Base-by-base conservation (phyloP, 805 yeast genomes). In the Saccharomycopsis sp. region DNA sequence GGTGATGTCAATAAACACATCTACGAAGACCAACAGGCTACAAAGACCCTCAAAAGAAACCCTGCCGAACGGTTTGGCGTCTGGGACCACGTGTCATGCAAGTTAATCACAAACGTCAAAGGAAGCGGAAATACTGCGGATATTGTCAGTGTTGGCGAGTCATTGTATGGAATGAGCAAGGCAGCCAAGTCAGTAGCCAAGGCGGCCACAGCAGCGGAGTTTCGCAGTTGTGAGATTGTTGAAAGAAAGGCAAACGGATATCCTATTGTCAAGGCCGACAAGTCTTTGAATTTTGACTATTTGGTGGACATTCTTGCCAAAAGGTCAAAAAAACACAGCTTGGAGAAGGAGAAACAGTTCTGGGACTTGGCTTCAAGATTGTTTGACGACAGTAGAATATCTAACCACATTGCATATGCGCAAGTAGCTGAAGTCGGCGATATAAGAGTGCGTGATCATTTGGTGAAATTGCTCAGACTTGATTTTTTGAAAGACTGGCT, bases 331-430 rank as follows among this genome's bases (percentile, higher is more conserved):
- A 34, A 59, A 1, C 8, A 3, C 15, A 16, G 16, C 15, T 21
- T 50, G 2, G 62, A 64, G 2, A 70, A 70, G 9, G 75, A 70
- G 48, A 62, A 62, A 29, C 65, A 67, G 2, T 63, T 77, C 12
- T 79, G 90, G 81, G 73, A 75, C n/a, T 71, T 87, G 50, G 79
- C 86, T 1, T 79, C 88, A 0, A 76, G 82, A 20, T 71, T 91
- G 50, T 87, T 87, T 69, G 89, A 83, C 66, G 72, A 72, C 18
- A 61, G 65, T 24, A 40, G 46, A 20, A 40, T 57, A 41, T 50
- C 61, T 15, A 62, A 62, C 9, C 63, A 69, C 2, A 51, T 66
- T 3, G 64, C 64, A 3, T 61, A 58, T 8, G 62, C 66, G 18
- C 61, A 64, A 21, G 64, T 68, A 55, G 50, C 63, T 15, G 64